Conservation (phyloP, 192 early-diverging fungal species). For the Coemansia sp. region DNA sequence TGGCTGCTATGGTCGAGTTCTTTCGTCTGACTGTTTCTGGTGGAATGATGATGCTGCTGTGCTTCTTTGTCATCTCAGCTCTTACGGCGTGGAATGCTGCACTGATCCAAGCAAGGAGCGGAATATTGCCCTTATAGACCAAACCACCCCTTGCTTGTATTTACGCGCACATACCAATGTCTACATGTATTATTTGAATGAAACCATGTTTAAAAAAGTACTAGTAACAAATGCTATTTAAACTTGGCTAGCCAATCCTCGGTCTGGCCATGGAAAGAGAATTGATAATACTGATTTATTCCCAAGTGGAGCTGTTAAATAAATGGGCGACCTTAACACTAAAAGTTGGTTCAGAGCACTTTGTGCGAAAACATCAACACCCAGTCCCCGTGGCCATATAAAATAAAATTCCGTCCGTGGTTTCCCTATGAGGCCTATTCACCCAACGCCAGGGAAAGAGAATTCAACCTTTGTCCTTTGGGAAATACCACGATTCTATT, state of each 20-base stretch:
- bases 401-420: too few relatives aligned
- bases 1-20: slow-evolving; percentile 48
- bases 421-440: too few relatives aligned
- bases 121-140: slow-evolving; percentile 15
- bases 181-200: not conserved
- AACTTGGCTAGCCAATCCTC: too few relatives aligned
- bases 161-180: not conserved
- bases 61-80: slow-evolving; percentile 19
- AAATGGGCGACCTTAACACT: too few relatives aligned
- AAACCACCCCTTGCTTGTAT: not conserved
- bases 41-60: slow-evolving; percentile 38
- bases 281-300: not conserved
- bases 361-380: too few relatives aligned
- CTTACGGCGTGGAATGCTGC: slow-evolving; percentile 46
- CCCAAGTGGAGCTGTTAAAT: too few relatives aligned
- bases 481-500: not conserved
- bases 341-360: too few relatives aligned
- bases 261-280: too few relatives aligned
- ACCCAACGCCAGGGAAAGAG: too few relatives aligned
- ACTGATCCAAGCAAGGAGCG: slow-evolving; percentile 26
- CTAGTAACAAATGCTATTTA: too few relatives aligned
- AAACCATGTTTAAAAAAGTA: not conserved
- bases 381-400: too few relatives aligned
- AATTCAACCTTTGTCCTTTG: not conserved
- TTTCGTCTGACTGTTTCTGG: slow-evolving; percentile 35